These are phyloP conservation scores for Raphanus raphanistrum DNA, from an alignment of 345 rosid species.

Conservation along the genomic window DNA sequence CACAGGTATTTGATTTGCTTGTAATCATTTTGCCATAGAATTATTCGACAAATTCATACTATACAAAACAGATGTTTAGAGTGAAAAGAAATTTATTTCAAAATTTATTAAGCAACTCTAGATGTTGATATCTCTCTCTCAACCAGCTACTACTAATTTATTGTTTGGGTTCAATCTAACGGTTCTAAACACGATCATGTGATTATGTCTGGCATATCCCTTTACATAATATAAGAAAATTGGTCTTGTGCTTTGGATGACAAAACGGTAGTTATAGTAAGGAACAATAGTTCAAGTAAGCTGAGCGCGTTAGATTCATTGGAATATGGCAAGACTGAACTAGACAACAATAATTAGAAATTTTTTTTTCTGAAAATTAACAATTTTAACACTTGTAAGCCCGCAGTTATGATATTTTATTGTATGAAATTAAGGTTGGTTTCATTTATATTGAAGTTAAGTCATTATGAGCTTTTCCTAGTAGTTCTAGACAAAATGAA, in stretches of 20 bases:
- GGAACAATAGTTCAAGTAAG: background rate
- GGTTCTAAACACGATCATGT: background rate
- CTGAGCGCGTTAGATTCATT: background rate
- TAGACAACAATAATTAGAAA: background rate
- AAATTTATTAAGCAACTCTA: slow-evolving; percentile 5
- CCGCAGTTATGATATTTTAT: background rate
- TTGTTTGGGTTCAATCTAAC: background rate
- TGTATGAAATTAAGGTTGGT: background rate
- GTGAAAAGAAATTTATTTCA: background rate
- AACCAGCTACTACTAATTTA: background rate
- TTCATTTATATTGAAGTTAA: background rate
- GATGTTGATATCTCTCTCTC: slow-evolving; percentile 1
- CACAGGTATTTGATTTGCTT: slow-evolving; percentile 25
- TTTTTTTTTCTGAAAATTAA: background rate
- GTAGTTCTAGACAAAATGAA: slow-evolving; percentile 13
- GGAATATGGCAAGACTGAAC: background rate
- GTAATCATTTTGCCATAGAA: slow-evolving; percentile 34
- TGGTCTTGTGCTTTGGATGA: slow-evolving; percentile 1
- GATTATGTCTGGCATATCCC: background rate
- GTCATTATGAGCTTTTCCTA: background rate
- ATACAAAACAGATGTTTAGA: background rate
- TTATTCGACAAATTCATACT: background rate
- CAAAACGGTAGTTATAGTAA: slow-evolving; percentile 3
- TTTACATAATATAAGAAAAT: background rate
- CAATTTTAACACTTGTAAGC: background rate